Conservation (phyloP, 148 eudicot species). For the Rhododendron griersonianum region DNA sequence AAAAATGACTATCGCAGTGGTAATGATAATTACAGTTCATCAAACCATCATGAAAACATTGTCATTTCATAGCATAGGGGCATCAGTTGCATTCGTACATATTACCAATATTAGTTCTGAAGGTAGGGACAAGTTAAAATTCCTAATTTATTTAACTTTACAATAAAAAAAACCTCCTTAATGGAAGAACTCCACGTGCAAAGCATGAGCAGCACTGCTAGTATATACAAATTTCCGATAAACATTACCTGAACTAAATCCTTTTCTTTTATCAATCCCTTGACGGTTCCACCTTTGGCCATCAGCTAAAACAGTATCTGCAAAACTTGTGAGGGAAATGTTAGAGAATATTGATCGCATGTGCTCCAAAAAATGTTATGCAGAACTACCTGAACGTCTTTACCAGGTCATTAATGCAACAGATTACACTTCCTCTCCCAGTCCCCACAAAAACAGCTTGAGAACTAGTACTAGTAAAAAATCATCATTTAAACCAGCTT, state of each 20-base stretch:
- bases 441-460: not conserved
- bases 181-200: not conserved
- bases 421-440: not conserved
- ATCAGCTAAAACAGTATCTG: slow-evolving; percentile 89
- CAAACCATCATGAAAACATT: not conserved
- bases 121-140: not conserved
- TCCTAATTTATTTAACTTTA: not conserved
- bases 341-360: not conserved
- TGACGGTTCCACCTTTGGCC: slow-evolving; percentile 96
- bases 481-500: not conserved
- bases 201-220: not conserved
- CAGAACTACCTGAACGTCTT: not conserved
- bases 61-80: not conserved
- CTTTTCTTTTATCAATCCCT: slow-evolving; percentile 83
- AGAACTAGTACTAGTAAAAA: not conserved
- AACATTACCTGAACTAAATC: slow-evolving; percentile 81
- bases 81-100: not conserved
- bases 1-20: not conserved
- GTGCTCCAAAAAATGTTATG: not conserved
- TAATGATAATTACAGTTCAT: not conserved
- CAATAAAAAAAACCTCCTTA: not conserved
- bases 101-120: not conserved
- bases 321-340: slow-evolving; percentile 10
- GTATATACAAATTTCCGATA: not conserved
- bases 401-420: not conserved